Evolutionary conservation across 306 rosid genomes (phyloP).

Genomic region (Fragaria ananassa): DNA sequence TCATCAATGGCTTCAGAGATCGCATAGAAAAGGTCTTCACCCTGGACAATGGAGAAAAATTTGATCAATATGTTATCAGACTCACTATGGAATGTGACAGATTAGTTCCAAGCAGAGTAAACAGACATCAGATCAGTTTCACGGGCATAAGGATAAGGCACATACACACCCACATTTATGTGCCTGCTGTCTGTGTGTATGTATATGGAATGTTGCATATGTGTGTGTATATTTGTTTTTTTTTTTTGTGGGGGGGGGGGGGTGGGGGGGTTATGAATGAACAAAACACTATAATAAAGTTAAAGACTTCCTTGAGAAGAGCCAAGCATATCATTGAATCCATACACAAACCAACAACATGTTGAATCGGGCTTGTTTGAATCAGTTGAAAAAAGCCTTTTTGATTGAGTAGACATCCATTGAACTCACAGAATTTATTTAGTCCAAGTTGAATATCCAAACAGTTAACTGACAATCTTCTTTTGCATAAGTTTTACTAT

Average conservation of each 20-base stretch:
- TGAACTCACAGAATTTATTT: no score
- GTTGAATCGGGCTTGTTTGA: no score
- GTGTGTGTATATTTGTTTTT: no score
- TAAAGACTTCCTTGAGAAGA: not conserved
- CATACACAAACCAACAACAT: not conserved
- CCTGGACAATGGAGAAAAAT: slow-evolving; percentile 51
- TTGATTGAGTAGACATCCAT: not conserved
- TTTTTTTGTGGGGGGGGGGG: no score
- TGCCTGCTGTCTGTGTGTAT: not conserved
- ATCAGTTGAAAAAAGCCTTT: not conserved
- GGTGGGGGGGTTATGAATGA: not conserved
- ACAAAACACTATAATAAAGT: slow-evolving; percentile 4
- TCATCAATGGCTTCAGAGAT: slow-evolving; percentile 82
- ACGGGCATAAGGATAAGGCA: not conserved
- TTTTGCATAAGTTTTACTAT: not conserved
- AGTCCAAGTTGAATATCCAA: not conserved
- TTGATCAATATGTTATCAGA: slow-evolving; percentile 2
- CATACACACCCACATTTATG: not conserved
- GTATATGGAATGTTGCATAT: not conserved
- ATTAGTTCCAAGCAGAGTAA: not conserved
- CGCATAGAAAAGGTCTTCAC: slow-evolving; percentile 65
- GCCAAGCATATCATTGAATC: not conserved
- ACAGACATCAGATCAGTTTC: slow-evolving; percentile 1
- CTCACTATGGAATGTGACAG: not conserved
- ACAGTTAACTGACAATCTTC: not conserved